These are phyloP conservation scores for Camellia sinensis DNA, from an alignment of 148 eudicot species.

Conservation along the genomic window DNA sequence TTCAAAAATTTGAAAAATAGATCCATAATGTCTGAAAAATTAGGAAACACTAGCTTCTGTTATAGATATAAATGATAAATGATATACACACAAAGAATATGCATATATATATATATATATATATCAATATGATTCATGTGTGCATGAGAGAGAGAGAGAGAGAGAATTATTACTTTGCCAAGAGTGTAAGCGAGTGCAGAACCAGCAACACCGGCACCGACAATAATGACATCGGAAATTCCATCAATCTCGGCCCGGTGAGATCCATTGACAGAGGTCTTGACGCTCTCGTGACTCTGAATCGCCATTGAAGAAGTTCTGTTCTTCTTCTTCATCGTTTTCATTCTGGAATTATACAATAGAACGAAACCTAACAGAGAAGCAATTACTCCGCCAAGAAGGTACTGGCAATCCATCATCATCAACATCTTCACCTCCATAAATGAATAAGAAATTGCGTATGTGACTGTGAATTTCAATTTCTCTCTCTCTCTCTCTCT, in stretches of 20 bases:
- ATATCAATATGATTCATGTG: too few relatives aligned
- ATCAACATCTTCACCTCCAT: background rate
- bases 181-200: slow-evolving; percentile 21
- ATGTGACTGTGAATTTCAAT: background rate
- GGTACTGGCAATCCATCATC: background rate
- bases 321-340: background rate
- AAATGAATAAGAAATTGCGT: background rate
- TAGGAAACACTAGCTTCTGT: background rate
- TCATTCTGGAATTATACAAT: slow-evolving; percentile 3
- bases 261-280: background rate
- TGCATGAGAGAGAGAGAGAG: background rate
- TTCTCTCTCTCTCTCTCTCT: background rate
- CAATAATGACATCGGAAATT: slow-evolving; percentile 13
- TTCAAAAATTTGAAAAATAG: too few relatives aligned
- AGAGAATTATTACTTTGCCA: slow-evolving; percentile 7
- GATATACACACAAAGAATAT: background rate
- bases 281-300: background rate
- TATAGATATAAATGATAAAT: background rate
- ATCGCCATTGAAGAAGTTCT: background rate
- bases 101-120: background rate
- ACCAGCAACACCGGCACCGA: slow-evolving; percentile 22
- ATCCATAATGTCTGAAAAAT: background rate
- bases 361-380: slow-evolving; percentile 5
- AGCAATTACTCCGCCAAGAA: slow-evolving; percentile 7
- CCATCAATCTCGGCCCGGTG: background rate